These are phyloP conservation scores for Pseudocercospora ulei DNA, from an alignment of 2,329 filamentous ascomycete species.

Conservation along the genomic window DNA sequence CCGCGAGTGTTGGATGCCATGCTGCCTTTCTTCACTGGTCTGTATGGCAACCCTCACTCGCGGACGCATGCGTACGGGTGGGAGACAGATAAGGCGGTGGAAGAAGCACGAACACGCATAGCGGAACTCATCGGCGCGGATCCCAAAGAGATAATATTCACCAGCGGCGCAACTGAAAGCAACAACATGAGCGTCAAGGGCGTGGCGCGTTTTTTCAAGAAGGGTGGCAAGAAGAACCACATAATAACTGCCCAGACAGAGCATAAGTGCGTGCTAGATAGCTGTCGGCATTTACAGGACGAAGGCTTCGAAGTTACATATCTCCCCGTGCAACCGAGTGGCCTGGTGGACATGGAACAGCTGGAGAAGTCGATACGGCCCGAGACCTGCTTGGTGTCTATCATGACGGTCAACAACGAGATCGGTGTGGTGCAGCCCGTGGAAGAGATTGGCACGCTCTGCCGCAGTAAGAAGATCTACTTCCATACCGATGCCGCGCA, in stretches of 20 bases:
- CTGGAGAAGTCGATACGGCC: constrained; percentile 82
- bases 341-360: constrained; percentile 73
- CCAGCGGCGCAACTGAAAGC: constrained; percentile 92
- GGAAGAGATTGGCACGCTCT: constrained; percentile 85
- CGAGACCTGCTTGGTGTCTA: constrained; percentile 83
- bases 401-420: constrained; percentile 99
- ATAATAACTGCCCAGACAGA: constrained; percentile 96
- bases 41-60: constrained; percentile 95
- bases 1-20: constrained; percentile 92
- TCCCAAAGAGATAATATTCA: constrained; percentile 97
- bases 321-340: constrained; percentile 75
- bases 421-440: constrained; percentile 98
- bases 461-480: constrained; percentile 84
- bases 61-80: constrained; percentile 96
- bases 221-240: constrained; percentile 92
- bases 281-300: constrained; percentile 90
- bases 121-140: constrained; percentile 85
- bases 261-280: constrained; percentile 97
- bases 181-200: constrained; percentile 99
- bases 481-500: constrained; percentile 97
- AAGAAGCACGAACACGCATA: constrained; percentile 73
- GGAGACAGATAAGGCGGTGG: constrained; percentile 92
- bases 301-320: constrained; percentile 98
- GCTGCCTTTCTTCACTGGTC: constrained; percentile 85
- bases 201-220: constrained; percentile 87